Evolutionary conservation across 371 early-diverging fungal species (phyloP), one percentile per base, ranked within the genome.

Genomic region (Mortierella sp.): DNA sequence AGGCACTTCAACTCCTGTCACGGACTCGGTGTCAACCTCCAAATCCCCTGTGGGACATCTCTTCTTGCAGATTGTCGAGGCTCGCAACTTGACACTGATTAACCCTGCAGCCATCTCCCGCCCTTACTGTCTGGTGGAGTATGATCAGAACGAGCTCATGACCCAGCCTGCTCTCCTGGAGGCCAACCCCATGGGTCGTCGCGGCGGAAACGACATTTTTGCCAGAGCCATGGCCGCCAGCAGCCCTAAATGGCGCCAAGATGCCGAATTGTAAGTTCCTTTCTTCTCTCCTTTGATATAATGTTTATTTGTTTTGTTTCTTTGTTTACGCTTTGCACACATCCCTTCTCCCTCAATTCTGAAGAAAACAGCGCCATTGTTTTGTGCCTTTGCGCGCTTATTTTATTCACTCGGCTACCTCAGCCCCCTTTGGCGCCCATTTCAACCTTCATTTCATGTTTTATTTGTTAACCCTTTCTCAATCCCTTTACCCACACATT

Each of bases 191-290:
- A 80, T 82, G 81, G 76, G 83, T 72, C 74, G 80, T 21, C 26
- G 78, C 78, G 40, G 82, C 50, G 73, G 82, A 19, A 73, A 57
- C n/a, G 87, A 88, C 77, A 78, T 82, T 9, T 90, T 91, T 76
- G 89, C 90, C 43, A 53, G 88, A 26, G 88, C 89, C 43, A 88
- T 90, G 88, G 86, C 79, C 48, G 89, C 90, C 21, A 88, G 88
- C 67, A 86, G 88, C 70, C 91, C 92, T 8, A 91, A 91, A 57
- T 95, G 95, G 95, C 91, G 89, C 28, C 90, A 95, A 77, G 93
- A 91, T 74, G 91, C 92, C 8, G 90, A 89, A 59, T 95, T 95
- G 95, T 95, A 89, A 87, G 93, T 88, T 31, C 21, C 10, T 53
- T 53, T 26, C 28, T n/a, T 13, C 48, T 50, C 24, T 51, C 48